These are phyloP conservation scores for Sphaerulina vaccinii DNA, from an alignment of 2,329 filamentous ascomycete genomes.

Conservation along the genomic window DNA sequence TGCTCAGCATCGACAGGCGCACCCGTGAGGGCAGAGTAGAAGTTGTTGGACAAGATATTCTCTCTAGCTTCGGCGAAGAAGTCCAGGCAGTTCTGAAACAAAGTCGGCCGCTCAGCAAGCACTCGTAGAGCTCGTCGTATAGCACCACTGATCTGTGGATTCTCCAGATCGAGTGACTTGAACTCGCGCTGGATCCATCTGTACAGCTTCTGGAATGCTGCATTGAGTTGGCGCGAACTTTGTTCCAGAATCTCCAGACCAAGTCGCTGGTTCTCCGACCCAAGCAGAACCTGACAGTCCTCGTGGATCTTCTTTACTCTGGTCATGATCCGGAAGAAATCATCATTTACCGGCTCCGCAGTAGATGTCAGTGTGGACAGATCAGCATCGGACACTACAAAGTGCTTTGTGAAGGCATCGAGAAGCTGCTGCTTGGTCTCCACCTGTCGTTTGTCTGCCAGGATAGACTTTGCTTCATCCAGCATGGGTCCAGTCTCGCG, in stretches of 20 bases:
- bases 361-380: conserved; percentile 71
- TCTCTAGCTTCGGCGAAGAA: conserved; percentile 90
- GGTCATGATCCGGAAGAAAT: conserved; percentile 74
- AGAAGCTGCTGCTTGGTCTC: conserved; percentile 79
- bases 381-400: conserved; percentile 80
- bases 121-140: conserved; percentile 83
- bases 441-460: conserved; percentile 69
- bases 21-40: conserved; percentile 84
- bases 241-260: conserved; percentile 90
- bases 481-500: conserved; percentile 71
- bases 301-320: conserved; percentile 83
- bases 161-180: conserved; percentile 87
- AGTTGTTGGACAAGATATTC: conserved; percentile 80
- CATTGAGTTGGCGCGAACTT: conserved; percentile 80
- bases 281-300: conserved; percentile 85
- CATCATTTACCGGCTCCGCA: conserved; percentile 78
- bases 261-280: conserved; percentile 82
- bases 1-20: conserved; percentile 58
- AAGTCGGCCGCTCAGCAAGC: conserved; percentile 79
- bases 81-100: conserved; percentile 92
- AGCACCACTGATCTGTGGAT: conserved; percentile 82
- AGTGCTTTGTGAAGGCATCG: conserved; percentile 74
- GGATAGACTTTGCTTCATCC: conserved; percentile 71
- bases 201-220: conserved; percentile 92
- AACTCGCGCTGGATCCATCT: conserved; percentile 94